phyloP scores from a whole-genome alignment of 2,329 filamentous ascomycete genomes.

The Xenoacremonium recifei region DNA sequence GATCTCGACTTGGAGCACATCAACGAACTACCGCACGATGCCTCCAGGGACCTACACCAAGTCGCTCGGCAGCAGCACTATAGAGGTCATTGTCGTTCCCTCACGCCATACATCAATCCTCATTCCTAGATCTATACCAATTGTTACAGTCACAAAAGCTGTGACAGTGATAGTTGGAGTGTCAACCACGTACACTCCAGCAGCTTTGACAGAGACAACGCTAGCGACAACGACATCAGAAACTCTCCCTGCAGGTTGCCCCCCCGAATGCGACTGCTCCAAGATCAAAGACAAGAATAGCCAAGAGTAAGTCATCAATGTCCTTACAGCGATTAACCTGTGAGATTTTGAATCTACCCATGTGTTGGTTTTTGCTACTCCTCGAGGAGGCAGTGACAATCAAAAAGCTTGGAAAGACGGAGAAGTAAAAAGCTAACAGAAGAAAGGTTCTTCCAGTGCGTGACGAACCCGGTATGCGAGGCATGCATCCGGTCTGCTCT shows the following conservation, averaged over 20 bases:
- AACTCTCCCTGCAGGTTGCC: conserved; percentile 3
- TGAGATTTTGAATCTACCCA: too few relatives aligned
- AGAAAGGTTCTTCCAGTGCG: conserved; percentile 33
- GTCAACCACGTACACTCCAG: too few relatives aligned
- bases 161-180: too few relatives aligned
- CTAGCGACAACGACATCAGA: conserved; percentile 9
- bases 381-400: too few relatives aligned
- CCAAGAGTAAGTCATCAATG: conserved; percentile 22
- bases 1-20: neutral
- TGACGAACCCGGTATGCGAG: conserved; percentile 24
- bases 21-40: conserved; percentile 23
- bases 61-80: conserved; percentile 10
- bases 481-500: neutral
- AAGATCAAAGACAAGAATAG: conserved; percentile 24
- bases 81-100: conserved; percentile 20
- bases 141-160: too few relatives aligned
- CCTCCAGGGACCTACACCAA: conserved; percentile 24
- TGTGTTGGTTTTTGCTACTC: too few relatives aligned
- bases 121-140: too few relatives aligned
- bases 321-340: neutral
- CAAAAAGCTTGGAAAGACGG: neutral
- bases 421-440: neutral
- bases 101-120: too few relatives aligned
- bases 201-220: conserved; percentile 19
- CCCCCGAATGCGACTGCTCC: conserved; percentile 21